Percentiles rank a stretch among this genome's conserved stretches.
These are phyloP conservation scores for Pisolithus marmoratus DNA, from an alignment of 768 basidiomycete genomes.

Conservation along the genomic window DNA sequence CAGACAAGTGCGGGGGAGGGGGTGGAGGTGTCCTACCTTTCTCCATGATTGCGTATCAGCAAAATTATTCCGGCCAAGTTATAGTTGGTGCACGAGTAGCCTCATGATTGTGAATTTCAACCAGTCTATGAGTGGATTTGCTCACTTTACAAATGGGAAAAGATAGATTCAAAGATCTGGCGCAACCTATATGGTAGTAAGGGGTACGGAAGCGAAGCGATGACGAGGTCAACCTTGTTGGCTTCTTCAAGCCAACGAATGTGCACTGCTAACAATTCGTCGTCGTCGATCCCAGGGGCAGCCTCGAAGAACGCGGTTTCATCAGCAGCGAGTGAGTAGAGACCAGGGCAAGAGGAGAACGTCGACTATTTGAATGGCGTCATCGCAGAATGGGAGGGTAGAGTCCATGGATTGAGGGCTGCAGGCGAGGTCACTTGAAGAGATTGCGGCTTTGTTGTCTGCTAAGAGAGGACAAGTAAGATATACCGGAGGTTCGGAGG, in stretches of 20 bases:
- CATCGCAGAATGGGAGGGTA: no score
- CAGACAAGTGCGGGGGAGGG: neutral
- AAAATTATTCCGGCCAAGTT: constrained; percentile 4
- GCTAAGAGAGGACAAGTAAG: no score
- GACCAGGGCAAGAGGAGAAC: neutral
- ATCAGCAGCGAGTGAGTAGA: constrained; percentile 1
- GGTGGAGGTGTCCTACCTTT: constrained; percentile 18
- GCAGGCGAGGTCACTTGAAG: no score
- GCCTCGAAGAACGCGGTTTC: constrained; percentile 18
- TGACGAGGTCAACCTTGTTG: constrained; percentile 12
- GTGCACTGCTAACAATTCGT: constrained; percentile 19
- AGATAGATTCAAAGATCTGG: constrained; percentile 23
- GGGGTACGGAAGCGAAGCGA: no score
- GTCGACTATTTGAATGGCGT: neutral
- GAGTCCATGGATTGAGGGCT: no score
- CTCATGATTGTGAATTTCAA: neutral
- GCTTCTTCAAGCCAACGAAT: constrained; percentile 22
- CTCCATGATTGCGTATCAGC: constrained; percentile 8
- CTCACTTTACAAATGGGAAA: constrained; percentile 17
- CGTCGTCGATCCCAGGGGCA: constrained; percentile 20
- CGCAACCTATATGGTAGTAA: neutral
- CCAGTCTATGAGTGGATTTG: neutral
- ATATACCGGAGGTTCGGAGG: no score
- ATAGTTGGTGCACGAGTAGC: constrained; percentile 19
- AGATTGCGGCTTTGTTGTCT: no score